A percentile compares a stretch with the other conserved stretches of the same genome.
phyloP scores from a whole-genome alignment of 73 alveolate genomes.

The Halteria grandinella region DNA sequence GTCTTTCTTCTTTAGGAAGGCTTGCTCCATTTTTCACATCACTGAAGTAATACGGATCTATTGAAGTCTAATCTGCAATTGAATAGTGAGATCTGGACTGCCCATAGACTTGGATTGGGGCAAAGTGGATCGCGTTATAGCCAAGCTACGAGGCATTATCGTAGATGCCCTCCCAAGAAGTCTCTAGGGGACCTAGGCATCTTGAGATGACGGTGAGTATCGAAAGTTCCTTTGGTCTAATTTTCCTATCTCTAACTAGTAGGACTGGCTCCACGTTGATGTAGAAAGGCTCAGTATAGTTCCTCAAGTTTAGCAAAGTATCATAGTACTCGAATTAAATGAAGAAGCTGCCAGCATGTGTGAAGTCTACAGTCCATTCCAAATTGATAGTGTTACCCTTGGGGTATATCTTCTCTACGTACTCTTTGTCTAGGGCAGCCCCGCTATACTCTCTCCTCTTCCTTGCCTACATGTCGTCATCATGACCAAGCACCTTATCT shows the following conservation, averaged over 20 bases:
- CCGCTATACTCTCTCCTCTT: too few species aligned
- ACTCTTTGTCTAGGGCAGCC: constrained; percentile 7
- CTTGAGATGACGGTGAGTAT: constrained; percentile 54
- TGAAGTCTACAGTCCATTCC: constrained; percentile 21
- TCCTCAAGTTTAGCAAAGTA: neutral
- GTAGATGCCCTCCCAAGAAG: constrained; percentile 48
- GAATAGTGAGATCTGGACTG: constrained; percentile 57
- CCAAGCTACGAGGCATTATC: constrained; percentile 49
- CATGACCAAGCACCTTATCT: neutral
- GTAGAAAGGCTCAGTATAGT: constrained; percentile 45
- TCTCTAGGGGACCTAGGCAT: constrained; percentile 47
- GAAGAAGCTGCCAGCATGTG: constrained; percentile 53
- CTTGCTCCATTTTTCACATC: neutral
- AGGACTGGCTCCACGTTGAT: constrained; percentile 62
- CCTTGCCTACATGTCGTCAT: too few species aligned
- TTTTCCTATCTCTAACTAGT: neutral
- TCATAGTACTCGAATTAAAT: constrained; percentile 34
- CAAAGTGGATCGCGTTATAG: constrained; percentile 79
- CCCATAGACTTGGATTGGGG: constrained; percentile 79
- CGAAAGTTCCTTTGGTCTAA: constrained; percentile 26
- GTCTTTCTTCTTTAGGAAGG: constrained; percentile 15
- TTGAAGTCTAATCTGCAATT: constrained; percentile 47
- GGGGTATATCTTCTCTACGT: neutral
- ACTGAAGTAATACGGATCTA: constrained; percentile 28
- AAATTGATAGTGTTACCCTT: constrained; percentile 1